Evolutionary conservation across 768 basidiomycete genomes (phyloP), one percentile per base, ranked within the genome.

Genomic region (Lactarius indigo): DNA sequence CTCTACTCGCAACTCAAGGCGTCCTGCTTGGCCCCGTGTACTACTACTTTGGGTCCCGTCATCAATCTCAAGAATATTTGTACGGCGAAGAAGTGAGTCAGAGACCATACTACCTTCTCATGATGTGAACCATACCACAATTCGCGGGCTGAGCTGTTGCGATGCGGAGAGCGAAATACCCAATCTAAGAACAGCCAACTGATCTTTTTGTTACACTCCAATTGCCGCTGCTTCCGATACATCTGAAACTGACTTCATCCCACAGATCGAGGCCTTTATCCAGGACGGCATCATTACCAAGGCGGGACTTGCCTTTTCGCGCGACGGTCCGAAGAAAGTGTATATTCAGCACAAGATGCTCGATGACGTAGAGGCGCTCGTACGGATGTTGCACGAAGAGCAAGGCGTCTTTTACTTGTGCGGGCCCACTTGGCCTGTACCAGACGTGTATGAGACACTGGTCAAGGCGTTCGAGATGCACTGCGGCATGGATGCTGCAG

Each of bases 271-370:
- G 78, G 93, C 95, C 2, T 98, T 91, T 78, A 87, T 98, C 63
- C 79, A 85, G 10, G 91, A 91, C 71, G 86, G 89, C 50, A 80
- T 95, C 66, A 91, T 98, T 76, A 88, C 93, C 15, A 89, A 88
- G 72, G 90, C 94, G 23, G 96, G 97, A 18, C 83, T 99, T 50
- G 97, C 97, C 28, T 99, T 98, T 83, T 98, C 96, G 41, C 88
- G 97, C 67, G 97, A 99, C 74, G 88, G 90, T 0, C 86, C 86
- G 59, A 87, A 88, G 76, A 99, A 99, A 78, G 90, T 96, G 26
- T 99, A 99, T 78, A 99, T 99, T 73, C 97, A 99, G 77, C 92
- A 98, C 82, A 96, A 92, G 84, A 98, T 98, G 95, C 81, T 87
- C 47, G 88, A 96, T 74, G 94, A 99, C 76, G 90, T 90, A 20